Percentiles rank a stretch among this genome's conserved stretches.
Conservation (phyloP, 768 basidiomycete species). For the Rubroboletus pulcherrimus region DNA sequence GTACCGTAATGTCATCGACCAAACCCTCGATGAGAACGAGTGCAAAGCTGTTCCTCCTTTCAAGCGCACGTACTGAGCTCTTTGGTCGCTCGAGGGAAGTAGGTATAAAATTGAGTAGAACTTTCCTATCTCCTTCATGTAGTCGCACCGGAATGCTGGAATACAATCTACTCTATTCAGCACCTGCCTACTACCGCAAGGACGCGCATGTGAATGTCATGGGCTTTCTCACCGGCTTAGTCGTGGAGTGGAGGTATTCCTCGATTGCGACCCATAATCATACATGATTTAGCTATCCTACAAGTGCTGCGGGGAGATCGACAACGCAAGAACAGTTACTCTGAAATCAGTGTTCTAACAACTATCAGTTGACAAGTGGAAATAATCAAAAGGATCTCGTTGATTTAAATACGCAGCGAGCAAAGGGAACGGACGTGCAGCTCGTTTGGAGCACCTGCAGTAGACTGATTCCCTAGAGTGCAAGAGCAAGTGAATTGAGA, state of each 20-base stretch:
- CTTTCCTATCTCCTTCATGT: slow-evolving; percentile 7
- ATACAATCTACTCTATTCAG: slow-evolving; percentile 9
- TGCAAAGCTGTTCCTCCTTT: slow-evolving; percentile 97
- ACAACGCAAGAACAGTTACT: not conserved
- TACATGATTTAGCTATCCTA: not conserved
- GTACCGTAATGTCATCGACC: slow-evolving; percentile 83
- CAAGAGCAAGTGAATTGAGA: not conserved
- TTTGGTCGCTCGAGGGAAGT: not conserved
- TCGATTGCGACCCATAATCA: not conserved
- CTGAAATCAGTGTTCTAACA: not conserved
- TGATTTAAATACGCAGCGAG: not conserved
- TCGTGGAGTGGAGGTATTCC: not conserved
- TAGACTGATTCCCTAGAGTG: not conserved
- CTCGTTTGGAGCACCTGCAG: not conserved
- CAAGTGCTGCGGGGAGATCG: not conserved
- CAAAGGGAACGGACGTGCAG: not conserved
- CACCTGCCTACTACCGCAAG: not conserved
- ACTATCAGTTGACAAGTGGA: not conserved
- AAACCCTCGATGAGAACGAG: slow-evolving; percentile 91
- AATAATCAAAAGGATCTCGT: not conserved
- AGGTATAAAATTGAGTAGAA: slow-evolving; percentile 6
- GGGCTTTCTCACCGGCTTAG: not conserved
- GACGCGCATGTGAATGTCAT: not conserved
- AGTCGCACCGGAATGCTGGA: slow-evolving; percentile 4
- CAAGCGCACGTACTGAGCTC: slow-evolving; percentile 83